These are phyloP conservation scores for Sicyos edulis DNA, from an alignment of 306 rosid genomes.

Conservation along the genomic window DNA sequence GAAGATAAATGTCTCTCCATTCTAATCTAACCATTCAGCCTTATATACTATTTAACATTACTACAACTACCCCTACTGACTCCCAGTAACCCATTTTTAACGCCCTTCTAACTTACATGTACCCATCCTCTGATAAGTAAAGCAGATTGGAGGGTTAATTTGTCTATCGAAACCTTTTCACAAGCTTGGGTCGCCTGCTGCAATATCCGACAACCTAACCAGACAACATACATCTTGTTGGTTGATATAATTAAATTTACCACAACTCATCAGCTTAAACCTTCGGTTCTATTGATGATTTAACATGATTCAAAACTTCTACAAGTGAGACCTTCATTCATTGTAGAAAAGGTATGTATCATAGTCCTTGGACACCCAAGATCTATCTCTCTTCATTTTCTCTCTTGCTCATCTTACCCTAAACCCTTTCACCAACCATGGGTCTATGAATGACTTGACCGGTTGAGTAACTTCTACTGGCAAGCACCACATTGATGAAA, in stretches of 20 bases:
- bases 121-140: slow-evolving; percentile 8
- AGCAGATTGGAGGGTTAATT: neutral
- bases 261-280: too few relatives aligned
- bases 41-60: neutral
- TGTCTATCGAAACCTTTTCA: neutral
- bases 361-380: neutral
- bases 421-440: neutral
- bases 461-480: neutral
- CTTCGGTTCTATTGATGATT: too few relatives aligned
- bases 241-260: too few relatives aligned
- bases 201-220: neutral
- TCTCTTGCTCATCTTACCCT: neutral
- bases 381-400: neutral
- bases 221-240: neutral
- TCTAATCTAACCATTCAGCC: neutral
- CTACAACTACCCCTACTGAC: neutral
- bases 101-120: neutral
- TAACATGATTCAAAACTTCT: too few relatives aligned
- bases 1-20: neutral
- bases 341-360: neutral
- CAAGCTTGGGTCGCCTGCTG: neutral
- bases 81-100: neutral
- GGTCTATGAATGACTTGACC: neutral
- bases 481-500: neutral
- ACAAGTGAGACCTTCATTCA: neutral